Evolutionary conservation across 345 rosid species (phyloP).

Genomic region (Firmiana major): DNA sequence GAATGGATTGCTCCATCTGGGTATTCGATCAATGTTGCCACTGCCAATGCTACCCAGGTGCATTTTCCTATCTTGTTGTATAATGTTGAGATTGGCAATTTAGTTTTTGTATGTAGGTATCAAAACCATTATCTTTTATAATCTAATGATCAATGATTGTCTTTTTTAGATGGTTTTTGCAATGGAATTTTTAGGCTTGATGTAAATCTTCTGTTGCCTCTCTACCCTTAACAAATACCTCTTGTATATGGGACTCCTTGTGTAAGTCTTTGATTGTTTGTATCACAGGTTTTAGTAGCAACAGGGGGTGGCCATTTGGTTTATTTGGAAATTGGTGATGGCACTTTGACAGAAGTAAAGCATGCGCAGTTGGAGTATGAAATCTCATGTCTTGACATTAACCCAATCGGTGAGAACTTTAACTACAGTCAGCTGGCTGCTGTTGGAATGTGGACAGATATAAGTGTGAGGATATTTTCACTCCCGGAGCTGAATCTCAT

Average conservation of each 20-base stretch:
- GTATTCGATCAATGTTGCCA: slow-evolving; percentile 82
- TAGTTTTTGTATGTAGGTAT: background rate
- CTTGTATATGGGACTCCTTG: background rate
- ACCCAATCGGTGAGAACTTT: slow-evolving; percentile 74
- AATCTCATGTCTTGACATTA: slow-evolving; percentile 91
- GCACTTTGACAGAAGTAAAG: slow-evolving; percentile 60
- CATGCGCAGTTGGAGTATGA: slow-evolving; percentile 77
- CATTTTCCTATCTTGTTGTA: slow-evolving; percentile 13
- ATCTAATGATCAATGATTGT: background rate
- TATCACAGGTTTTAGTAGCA: slow-evolving; percentile 77
- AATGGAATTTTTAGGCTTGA: background rate
- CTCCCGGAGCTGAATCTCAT: slow-evolving; percentile 80
- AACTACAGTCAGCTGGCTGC: slow-evolving; percentile 80
- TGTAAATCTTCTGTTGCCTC: background rate
- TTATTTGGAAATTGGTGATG: slow-evolving; percentile 87
- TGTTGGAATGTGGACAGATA: slow-evolving; percentile 99
- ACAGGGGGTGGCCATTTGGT: slow-evolving; percentile 95
- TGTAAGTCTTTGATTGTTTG: background rate
- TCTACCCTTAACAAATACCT: background rate
- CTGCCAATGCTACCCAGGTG: slow-evolving; percentile 94
- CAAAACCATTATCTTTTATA: background rate
- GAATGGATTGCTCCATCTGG: slow-evolving; percentile 84
- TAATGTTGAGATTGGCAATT: background rate
- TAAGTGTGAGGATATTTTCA: slow-evolving; percentile 75
- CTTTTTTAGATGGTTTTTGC: background rate